phyloP scores from a whole-genome alignment of 768 basidiomycete species.

The Boletus coccyginus region DNA sequence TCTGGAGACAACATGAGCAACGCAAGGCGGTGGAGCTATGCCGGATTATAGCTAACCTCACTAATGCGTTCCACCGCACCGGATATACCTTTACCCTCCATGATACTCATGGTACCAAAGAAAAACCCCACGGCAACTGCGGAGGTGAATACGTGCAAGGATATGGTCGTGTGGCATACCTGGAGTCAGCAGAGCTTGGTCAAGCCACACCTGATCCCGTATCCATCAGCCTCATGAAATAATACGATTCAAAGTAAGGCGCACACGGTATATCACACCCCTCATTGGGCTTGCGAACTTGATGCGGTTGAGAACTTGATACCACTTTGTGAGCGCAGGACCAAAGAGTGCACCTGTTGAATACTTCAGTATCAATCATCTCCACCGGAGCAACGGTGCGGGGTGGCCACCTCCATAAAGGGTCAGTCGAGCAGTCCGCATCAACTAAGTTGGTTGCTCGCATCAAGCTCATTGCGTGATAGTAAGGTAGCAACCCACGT shows the following conservation, averaged over 20 bases:
- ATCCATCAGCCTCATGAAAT: background rate
- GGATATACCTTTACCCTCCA: constrained; percentile 68
- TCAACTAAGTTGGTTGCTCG: constrained; percentile 37
- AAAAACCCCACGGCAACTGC: constrained; percentile 49
- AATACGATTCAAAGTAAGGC: constrained; percentile 15
- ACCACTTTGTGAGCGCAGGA: constrained; percentile 82
- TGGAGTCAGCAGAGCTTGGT: constrained; percentile 78
- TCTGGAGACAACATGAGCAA: constrained; percentile 36
- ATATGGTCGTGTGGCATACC: constrained; percentile 32
- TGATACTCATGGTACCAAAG: constrained; percentile 73
- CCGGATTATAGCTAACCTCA: constrained; percentile 23
- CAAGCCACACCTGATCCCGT: constrained; percentile 63
- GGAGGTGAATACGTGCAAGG: constrained; percentile 1
- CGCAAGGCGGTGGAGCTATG: background rate
- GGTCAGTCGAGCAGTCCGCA: constrained; percentile 59
- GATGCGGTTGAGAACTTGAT: constrained; percentile 65
- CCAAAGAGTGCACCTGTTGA: constrained; percentile 67
- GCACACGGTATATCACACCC: constrained; percentile 60
- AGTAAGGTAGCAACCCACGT: constrained; percentile 45
- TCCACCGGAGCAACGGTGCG: background rate
- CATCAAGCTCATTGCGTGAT: background rate
- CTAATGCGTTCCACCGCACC: constrained; percentile 49
- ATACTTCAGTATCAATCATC: background rate
- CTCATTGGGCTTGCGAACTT: constrained; percentile 61
- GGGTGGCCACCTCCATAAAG: constrained; percentile 64